These are phyloP conservation scores for Candida stauntonica DNA, from an alignment of 805 yeast species.

Conservation along the genomic window DNA sequence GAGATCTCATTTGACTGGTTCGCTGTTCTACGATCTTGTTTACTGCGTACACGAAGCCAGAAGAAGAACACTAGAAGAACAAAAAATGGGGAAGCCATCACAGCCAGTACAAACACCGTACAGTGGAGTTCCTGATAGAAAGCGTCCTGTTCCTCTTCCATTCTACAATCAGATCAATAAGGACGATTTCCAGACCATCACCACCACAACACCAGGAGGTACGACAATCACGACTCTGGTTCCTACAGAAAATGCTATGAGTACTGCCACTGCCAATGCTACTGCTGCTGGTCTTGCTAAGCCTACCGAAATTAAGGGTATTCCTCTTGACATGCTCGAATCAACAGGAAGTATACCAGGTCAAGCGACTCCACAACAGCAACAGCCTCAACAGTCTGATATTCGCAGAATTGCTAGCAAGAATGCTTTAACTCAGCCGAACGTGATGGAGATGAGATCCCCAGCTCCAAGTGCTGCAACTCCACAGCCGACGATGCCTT, in stretches of 20 bases:
- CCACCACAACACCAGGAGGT: conserved; percentile 87
- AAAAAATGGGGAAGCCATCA: conserved; percentile 29
- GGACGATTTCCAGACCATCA: conserved; percentile 81
- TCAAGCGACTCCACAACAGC: neutral
- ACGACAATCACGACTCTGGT: conserved; percentile 86
- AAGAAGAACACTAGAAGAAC: conserved; percentile 51
- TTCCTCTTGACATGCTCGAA: conserved; percentile 66
- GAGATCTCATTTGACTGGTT: conserved; percentile 90
- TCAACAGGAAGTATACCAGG: conserved; percentile 66
- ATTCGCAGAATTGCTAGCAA: conserved; percentile 21
- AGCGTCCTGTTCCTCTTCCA: conserved; percentile 58
- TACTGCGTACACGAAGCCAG: conserved; percentile 96
- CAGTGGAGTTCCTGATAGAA: conserved; percentile 15
- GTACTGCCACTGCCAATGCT: conserved; percentile 52
- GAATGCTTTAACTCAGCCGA: conserved; percentile 12
- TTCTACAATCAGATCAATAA: conserved; percentile 86
- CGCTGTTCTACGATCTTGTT: conserved; percentile 84
- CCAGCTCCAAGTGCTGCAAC: conserved; percentile 1
- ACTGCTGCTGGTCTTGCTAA: conserved; percentile 50
- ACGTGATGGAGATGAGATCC: conserved; percentile 1
- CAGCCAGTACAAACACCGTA: too few relatives aligned
- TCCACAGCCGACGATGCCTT: conserved; percentile 6
- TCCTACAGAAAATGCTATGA: conserved; percentile 77
- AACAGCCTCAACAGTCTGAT: conserved; percentile 1
- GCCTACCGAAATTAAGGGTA: conserved; percentile 62